A percentile compares a stretch with the other conserved stretches of the same genome.
phyloP scores from a whole-genome alignment of 2,329 filamentous ascomycete species.

The Phaeophleospora eucalypticola region DNA sequence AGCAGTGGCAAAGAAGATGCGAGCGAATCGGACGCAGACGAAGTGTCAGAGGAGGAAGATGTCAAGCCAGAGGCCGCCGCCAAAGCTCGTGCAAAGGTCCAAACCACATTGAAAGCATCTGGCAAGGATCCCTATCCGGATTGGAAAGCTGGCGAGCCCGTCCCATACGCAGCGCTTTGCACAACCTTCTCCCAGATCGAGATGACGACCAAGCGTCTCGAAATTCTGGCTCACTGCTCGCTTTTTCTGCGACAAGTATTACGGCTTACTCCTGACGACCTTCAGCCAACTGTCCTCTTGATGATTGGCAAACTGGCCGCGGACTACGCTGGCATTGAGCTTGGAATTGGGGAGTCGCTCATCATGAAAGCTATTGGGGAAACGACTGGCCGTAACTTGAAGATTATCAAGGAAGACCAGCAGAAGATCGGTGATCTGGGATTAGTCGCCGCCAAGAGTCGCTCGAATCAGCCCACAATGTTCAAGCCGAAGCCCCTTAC shows the following conservation, averaged over 20 bases:
- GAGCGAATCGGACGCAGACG: slow-evolving; percentile 41
- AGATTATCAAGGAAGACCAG: slow-evolving; percentile 91
- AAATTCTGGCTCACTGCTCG: slow-evolving; percentile 85
- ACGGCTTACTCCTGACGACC: slow-evolving; percentile 78
- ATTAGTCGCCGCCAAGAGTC: slow-evolving; percentile 89
- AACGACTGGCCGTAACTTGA: slow-evolving; percentile 79
- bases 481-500: slow-evolving; percentile 94
- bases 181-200: slow-evolving; percentile 93
- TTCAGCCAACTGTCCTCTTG: slow-evolving; percentile 81
- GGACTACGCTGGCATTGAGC: slow-evolving; percentile 91
- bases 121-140: slow-evolving; percentile 85
- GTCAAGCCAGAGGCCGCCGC: slow-evolving; percentile 67
- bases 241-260: slow-evolving; percentile 92
- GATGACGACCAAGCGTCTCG: slow-evolving; percentile 84
- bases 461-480: slow-evolving; percentile 94
- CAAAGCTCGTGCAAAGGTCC: slow-evolving; percentile 75
- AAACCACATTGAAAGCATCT: slow-evolving; percentile 66
- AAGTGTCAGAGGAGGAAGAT: slow-evolving; percentile 50
- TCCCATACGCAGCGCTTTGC: slow-evolving; percentile 91
- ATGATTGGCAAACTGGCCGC: slow-evolving; percentile 99
- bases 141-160: slow-evolving; percentile 83
- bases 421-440: slow-evolving; percentile 95
- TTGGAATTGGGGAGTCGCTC: slow-evolving; percentile 96
- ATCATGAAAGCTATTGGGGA: slow-evolving; percentile 99
- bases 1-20: slow-evolving; percentile 18